Evolutionary conservation across 2,329 filamentous ascomycete species (phyloP).

Genomic region (Colletotrichum shisoi): DNA sequence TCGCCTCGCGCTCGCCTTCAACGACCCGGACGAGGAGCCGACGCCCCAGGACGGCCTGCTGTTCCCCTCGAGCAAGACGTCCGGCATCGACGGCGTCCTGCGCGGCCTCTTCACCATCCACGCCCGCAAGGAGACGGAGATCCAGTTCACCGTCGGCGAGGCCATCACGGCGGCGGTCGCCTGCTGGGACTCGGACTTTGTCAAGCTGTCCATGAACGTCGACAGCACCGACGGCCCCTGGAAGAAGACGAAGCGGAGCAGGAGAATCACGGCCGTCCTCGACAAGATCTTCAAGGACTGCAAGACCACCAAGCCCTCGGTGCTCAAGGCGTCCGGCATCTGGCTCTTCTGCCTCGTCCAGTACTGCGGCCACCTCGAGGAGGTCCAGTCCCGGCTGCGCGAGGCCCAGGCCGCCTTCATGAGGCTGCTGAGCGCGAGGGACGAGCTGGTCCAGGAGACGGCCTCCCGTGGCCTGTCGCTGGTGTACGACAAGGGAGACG

Average conservation of each 20-base stretch:
- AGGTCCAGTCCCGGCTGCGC: conserved; percentile 76
- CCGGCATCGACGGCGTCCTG: conserved; percentile 48
- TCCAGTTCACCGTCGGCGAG: conserved; percentile 90
- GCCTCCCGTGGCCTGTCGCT: conserved; percentile 89
- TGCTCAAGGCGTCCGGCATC: conserved; percentile 91
- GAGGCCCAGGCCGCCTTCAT: conserved; percentile 89
- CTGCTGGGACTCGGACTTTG: conserved; percentile 83
- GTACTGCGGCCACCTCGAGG: conserved; percentile 80
- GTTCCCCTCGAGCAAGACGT: conserved; percentile 23
- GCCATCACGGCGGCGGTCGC: conserved; percentile 79
- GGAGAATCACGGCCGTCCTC: conserved; percentile 56
- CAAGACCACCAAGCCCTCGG: conserved; percentile 83
- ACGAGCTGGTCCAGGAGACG: conserved; percentile 95
- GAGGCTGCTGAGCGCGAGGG: conserved; percentile 82
- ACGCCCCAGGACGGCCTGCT: conserved; percentile 17
- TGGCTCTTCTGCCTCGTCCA: conserved; percentile 94
- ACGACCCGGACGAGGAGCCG: conserved; percentile 49
- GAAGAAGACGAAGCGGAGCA: conserved; percentile 41
- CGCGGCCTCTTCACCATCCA: conserved; percentile 77
- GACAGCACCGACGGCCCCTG: conserved; percentile 61
- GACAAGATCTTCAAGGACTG: conserved; percentile 80
- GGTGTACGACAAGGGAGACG: conserved; percentile 91
- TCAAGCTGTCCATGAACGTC: conserved; percentile 79
- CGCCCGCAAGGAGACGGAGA: conserved; percentile 83
- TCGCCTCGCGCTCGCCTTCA: conserved; percentile 71